Conservation (phyloP, 495 filamentous ascomycete genomes). For the Penicillium salamii region DNA sequence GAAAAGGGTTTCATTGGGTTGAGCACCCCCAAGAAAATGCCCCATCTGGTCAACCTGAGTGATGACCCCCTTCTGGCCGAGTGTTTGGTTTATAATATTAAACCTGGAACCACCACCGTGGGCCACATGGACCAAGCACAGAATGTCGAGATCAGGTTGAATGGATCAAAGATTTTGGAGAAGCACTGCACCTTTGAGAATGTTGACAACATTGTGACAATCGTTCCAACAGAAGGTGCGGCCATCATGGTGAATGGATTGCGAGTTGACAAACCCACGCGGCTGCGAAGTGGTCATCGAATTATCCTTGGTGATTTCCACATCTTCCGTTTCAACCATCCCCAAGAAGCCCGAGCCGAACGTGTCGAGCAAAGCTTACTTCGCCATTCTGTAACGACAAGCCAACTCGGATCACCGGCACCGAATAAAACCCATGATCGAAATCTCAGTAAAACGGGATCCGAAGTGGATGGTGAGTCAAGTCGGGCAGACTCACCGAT, state of each 20-base stretch:
- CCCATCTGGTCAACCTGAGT: constrained; percentile 95
- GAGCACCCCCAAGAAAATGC: constrained; percentile 97
- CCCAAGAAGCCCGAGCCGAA: constrained; percentile 91
- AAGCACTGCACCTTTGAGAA: constrained; percentile 96
- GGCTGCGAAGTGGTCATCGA: constrained; percentile 85
- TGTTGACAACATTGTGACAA: constrained; percentile 82
- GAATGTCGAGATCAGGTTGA: constrained; percentile 84
- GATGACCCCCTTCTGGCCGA: constrained; percentile 95
- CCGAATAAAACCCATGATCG: constrained; percentile 73
- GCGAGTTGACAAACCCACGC: constrained; percentile 75
- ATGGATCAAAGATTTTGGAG: constrained; percentile 86
- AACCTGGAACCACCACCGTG: constrained; percentile 88
- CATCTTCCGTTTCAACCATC: constrained; percentile 98
- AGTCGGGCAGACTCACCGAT: constrained; percentile 79
- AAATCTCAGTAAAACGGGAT: constrained; percentile 68
- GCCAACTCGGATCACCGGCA: constrained; percentile 70
- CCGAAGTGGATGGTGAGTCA: constrained; percentile 64
- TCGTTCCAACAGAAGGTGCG: constrained; percentile 84
- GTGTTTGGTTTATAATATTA: constrained; percentile 97
- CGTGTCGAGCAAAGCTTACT: constrained; percentile 84
- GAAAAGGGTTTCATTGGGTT: constrained; percentile 97
- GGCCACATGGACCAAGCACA: constrained; percentile 84
- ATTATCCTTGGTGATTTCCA: constrained; percentile 98
- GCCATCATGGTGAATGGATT: constrained; percentile 97
- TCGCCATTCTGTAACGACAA: constrained; percentile 83